Evolutionary conservation across 2,329 filamentous ascomycete genomes (phyloP).

Genomic region (Paraconiothyrium brasiliense): DNA sequence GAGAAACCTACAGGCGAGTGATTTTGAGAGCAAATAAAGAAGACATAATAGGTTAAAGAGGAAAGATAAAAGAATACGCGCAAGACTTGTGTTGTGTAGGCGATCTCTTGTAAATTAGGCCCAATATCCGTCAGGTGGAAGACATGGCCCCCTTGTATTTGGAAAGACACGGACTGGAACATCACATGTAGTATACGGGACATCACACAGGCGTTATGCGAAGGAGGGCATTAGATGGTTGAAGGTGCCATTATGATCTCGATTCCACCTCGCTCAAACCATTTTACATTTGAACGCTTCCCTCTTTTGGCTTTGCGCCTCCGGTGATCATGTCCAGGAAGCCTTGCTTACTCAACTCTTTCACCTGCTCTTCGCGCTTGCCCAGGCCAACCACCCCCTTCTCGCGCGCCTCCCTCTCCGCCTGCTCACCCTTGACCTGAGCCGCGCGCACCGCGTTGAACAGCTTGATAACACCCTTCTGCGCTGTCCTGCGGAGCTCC

Average conservation of each 20-base stretch:
- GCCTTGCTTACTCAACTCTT: slow-evolving; percentile 96
- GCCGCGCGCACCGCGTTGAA: slow-evolving; percentile 96
- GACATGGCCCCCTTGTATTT: background rate
- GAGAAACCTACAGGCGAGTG: slow-evolving; percentile 92
- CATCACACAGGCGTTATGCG: slow-evolving; percentile 2
- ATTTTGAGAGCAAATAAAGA: slow-evolving; percentile 66
- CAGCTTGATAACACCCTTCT: slow-evolving; percentile 92
- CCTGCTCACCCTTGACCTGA: slow-evolving; percentile 86
- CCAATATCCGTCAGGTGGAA: background rate
- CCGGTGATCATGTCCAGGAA: slow-evolving; percentile 88
- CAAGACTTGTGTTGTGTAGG: background rate
- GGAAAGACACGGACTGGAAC: background rate
- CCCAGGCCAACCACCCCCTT: slow-evolving; percentile 81
- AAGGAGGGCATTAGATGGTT: slow-evolving; percentile 7
- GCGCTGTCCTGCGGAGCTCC: slow-evolving; percentile 83
- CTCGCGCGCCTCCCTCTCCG: slow-evolving; percentile 73
- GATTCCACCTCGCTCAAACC: slow-evolving; percentile 8
- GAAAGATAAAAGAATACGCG: slow-evolving; percentile 15
- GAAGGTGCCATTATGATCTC: slow-evolving; percentile 14
- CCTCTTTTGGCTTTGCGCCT: slow-evolving; percentile 58
- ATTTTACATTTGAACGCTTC: slow-evolving; percentile 25
- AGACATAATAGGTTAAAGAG: background rate
- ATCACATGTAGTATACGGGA: slow-evolving; percentile 24
- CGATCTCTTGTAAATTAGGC: slow-evolving; percentile 2
- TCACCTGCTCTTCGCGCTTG: slow-evolving; percentile 85